Conservation (phyloP, 768 basidiomycete genomes). For the Holtermanniella nyarrowii region DNA sequence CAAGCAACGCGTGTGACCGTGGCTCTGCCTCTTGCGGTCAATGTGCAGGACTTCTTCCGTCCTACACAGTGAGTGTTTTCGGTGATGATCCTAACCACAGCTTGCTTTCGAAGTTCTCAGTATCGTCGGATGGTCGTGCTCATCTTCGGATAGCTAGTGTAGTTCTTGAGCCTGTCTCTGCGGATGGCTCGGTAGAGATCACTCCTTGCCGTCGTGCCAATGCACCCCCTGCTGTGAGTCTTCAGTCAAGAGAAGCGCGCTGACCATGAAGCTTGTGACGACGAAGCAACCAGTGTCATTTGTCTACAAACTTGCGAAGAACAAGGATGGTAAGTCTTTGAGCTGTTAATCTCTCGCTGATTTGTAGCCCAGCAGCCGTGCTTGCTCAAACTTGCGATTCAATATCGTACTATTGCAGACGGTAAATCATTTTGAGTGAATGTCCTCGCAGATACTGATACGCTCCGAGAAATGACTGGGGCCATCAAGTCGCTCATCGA, state of each 20-base stretch:
- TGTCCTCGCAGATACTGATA: not conserved
- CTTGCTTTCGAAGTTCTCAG: slow-evolving; percentile 79
- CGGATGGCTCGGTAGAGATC: not conserved
- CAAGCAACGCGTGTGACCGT: slow-evolving; percentile 42
- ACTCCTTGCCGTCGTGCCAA: slow-evolving; percentile 14
- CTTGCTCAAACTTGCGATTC: slow-evolving; percentile 48
- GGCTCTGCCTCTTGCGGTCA: slow-evolving; percentile 74
- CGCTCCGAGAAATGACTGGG: not conserved
- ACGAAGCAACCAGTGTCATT: slow-evolving; percentile 66
- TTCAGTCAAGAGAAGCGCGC: no score
- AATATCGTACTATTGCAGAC: slow-evolving; percentile 71
- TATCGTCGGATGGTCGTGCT: slow-evolving; percentile 69
- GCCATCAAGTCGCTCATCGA: no score
- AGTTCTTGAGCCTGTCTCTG: slow-evolving; percentile 4
- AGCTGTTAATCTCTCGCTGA: slow-evolving; percentile 10
- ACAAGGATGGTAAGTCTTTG: slow-evolving; percentile 39
- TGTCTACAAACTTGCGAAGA: slow-evolving; percentile 66
- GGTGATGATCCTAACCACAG: slow-evolving; percentile 43
- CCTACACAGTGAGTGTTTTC: slow-evolving; percentile 53
- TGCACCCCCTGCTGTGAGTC: slow-evolving; percentile 48
- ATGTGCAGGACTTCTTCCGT: slow-evolving; percentile 94
- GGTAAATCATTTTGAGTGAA: slow-evolving; percentile 51
- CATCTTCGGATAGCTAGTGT: slow-evolving; percentile 55
- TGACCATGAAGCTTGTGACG: slow-evolving; percentile 76
- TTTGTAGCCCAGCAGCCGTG: slow-evolving; percentile 54